These are phyloP conservation scores for Amanita muscaria DNA, from an alignment of 768 basidiomycete species.

Conservation along the genomic window DNA sequence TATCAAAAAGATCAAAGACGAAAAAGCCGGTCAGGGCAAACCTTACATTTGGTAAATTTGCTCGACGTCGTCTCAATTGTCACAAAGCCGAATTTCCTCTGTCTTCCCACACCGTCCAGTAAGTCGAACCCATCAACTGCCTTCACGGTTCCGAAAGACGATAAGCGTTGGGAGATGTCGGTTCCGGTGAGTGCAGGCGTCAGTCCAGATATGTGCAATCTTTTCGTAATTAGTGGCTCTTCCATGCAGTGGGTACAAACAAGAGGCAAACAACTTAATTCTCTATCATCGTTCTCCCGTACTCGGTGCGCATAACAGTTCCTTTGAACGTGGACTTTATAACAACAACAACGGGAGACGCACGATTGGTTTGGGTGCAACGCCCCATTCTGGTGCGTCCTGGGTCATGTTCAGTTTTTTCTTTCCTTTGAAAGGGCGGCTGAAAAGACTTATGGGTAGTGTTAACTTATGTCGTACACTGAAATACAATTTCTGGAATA, in stretches of 20 bases:
- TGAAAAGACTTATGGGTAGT: too few relatives aligned
- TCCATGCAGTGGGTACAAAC: neutral
- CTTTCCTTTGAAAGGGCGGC: too few relatives aligned
- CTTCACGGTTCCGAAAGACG: conserved; percentile 60
- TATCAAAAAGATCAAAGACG: conserved; percentile 1
- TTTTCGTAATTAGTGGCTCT: conserved; percentile 36
- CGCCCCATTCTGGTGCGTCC: too few relatives aligned
- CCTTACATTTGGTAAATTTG: conserved; percentile 60
- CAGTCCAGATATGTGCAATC: conserved; percentile 69
- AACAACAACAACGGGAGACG: neutral
- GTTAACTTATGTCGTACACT: too few relatives aligned
- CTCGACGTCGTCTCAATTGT: conserved; percentile 57
- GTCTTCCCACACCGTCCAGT: conserved; percentile 54
- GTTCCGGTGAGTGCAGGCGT: conserved; percentile 51
- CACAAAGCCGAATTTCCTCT: conserved; percentile 64
- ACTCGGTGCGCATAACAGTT: neutral
- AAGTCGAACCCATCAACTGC: conserved; percentile 63
- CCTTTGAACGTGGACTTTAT: conserved; percentile 1
- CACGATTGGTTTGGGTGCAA: too few relatives aligned
- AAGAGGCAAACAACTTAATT: neutral
- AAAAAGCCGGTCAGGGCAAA: conserved; percentile 4
- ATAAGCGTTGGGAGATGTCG: conserved; percentile 52
- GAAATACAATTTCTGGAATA: too few relatives aligned
- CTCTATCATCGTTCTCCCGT: neutral
- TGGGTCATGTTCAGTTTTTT: too few relatives aligned